Evolutionary conservation across 2,329 filamentous ascomycete species (phyloP).

Genomic region (Claviceps pusilla): DNA sequence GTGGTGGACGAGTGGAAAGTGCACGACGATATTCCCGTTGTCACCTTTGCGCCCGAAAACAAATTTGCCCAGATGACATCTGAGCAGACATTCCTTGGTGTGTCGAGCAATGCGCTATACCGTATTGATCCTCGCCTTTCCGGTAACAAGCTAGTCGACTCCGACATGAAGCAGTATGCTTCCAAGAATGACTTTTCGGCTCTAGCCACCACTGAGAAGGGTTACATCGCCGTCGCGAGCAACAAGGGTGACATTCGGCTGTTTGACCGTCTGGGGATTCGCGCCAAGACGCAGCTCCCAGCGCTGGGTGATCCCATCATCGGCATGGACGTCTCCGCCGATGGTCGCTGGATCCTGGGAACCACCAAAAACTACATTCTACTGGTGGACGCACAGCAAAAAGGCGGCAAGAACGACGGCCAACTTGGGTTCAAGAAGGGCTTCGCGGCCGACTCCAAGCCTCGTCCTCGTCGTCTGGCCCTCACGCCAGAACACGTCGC

Average conservation of each 20-base stretch:
- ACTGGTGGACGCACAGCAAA: slow-evolving; percentile 81
- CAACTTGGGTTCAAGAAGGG: slow-evolving; percentile 95
- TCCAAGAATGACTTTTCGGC: slow-evolving; percentile 97
- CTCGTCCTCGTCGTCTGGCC: slow-evolving; percentile 77
- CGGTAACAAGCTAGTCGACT: slow-evolving; percentile 84
- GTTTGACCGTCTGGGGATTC: slow-evolving; percentile 91
- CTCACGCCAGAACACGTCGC: slow-evolving; percentile 86
- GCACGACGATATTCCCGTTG: slow-evolving; percentile 86
- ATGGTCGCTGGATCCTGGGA: slow-evolving; percentile 88
- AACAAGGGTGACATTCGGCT: slow-evolving; percentile 96
- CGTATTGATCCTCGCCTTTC: slow-evolving; percentile 81
- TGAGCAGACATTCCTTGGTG: slow-evolving; percentile 87
- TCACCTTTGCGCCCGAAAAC: slow-evolving; percentile 85
- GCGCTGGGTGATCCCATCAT: slow-evolving; percentile 90
- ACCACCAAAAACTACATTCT: slow-evolving; percentile 91
- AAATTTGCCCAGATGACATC: slow-evolving; percentile 97
- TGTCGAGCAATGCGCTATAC: slow-evolving; percentile 85
- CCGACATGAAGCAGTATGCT: slow-evolving; percentile 84
- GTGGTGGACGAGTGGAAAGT: slow-evolving; percentile 98
- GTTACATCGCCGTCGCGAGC: slow-evolving; percentile 89
- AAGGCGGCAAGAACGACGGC: slow-evolving; percentile 87
- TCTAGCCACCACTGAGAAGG: slow-evolving; percentile 86
- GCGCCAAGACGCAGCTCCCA: slow-evolving; percentile 92
- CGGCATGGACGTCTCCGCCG: slow-evolving; percentile 85
- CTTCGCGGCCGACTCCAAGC: slow-evolving; percentile 85